Base-by-base conservation (phyloP, 2,329 filamentous ascomycete genomes). In the Zopfia rhizophila region DNA sequence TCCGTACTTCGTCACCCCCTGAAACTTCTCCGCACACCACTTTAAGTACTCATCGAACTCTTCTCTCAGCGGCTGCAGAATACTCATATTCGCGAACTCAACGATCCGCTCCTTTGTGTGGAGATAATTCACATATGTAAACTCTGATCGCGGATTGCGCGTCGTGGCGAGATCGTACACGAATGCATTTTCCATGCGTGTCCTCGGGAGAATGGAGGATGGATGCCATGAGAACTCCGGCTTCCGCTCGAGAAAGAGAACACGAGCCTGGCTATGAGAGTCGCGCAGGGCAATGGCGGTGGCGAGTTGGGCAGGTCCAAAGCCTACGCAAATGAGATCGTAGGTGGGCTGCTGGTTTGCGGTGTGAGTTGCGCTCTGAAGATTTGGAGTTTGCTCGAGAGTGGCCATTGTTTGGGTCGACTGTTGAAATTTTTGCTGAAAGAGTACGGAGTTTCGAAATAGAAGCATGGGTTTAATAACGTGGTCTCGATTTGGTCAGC, bases 31-130 rank as follows among this genome's bases (percentile, higher is more conserved):
- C 8, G 68, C 67, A 30, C 61, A 65, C 68, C 68, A 71, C 41
- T 54, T 58, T 39, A 74, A 53, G 31, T 73, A 72, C 32, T 73
- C 63, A n/a, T 68, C 68, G 13, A 73, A 72, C 38, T 73, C 70
- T 32, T 65, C 59, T 21, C 71, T 57, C 19, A 73, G 43, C 18
- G 70, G 68, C 30, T 70, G 67, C 37, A 73, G 47, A 11, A 66
- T 62, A 37, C 69, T 66, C 14, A 72, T 68, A 45, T 72, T 70
- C 27, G 65, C 61, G 24, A 70, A 72, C 19, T 69, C 66, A 16
- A 70, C 49, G 12, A 72, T 56, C 6, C 68, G 58, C 23, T 65
- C 58, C 12, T 57, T 58, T 11, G 48, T 54, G 21, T 66, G 63
- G 4, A 72, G 56, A 52, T 70, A 72, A 39, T 67, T 68, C 45